Evolutionary conservation across 345 rosid species (phyloP).

Genomic region (Arabidopsis suecica): DNA sequence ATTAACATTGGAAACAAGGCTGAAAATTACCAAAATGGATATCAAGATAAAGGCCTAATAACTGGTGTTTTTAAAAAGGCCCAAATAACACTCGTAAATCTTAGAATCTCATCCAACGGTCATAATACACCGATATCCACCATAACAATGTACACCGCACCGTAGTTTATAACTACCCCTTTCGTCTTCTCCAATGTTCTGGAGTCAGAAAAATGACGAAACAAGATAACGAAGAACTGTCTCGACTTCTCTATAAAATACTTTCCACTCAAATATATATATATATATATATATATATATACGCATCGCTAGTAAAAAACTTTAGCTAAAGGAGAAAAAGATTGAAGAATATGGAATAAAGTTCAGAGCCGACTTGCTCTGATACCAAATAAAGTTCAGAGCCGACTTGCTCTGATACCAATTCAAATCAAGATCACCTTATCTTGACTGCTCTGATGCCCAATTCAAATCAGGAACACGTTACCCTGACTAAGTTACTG

Average conservation of each 20-base stretch:
- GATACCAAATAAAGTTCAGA: too few species aligned
- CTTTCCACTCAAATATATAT: neutral
- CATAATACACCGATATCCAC: neutral
- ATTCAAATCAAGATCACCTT: too few species aligned
- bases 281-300: too few species aligned
- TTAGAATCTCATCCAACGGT: conserved; percentile 13
- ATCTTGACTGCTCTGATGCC: too few species aligned
- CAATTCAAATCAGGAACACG: too few species aligned
- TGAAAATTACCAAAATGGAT: too few species aligned
- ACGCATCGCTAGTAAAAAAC: neutral
- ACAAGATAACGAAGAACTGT: conserved; percentile 37
- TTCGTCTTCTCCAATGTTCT: conserved; percentile 41
- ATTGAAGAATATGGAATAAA: neutral
- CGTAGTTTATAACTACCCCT: neutral
- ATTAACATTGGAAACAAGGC: too few species aligned
- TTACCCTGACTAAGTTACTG: too few species aligned
- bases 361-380: too few species aligned
- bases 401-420: too few species aligned
- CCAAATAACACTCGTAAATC: neutral
- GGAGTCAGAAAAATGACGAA: neutral
- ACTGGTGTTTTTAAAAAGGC: neutral
- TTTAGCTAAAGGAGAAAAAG: neutral
- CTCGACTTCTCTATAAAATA: conserved; percentile 1
- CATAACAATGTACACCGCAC: conserved; percentile 3
- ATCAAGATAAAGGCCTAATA: too few species aligned